Conservation (phyloP, 23 red algal species). For the Gracilaria vermiculophylla region DNA sequence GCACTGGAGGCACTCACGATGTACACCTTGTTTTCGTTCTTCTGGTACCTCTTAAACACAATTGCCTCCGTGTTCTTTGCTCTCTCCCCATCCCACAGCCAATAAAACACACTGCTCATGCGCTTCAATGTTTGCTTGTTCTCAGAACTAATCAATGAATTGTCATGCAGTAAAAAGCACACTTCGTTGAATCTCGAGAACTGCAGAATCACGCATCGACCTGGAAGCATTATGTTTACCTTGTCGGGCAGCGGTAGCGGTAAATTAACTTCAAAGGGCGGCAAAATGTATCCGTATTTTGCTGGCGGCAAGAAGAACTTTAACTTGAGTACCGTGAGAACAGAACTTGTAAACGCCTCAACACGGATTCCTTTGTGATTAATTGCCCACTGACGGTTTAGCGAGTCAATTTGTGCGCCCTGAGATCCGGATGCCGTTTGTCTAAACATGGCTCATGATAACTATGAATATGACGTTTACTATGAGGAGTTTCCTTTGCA, state of each 20-base stretch:
- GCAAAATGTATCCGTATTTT: background rate
- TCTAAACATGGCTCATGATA: background rate
- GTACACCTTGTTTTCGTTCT: conserved; percentile 16
- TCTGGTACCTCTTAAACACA: background rate
- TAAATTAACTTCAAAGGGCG: background rate
- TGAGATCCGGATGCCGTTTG: background rate
- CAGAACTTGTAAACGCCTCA: background rate
- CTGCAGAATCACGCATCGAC: background rate
- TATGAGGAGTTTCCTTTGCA: too few relatives aligned
- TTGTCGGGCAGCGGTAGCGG: conserved; percentile 2
- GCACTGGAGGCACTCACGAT: background rate
- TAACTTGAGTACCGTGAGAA: background rate
- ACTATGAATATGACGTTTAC: background rate
- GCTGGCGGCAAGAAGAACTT: background rate
- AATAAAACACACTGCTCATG: background rate
- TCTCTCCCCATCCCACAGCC: background rate
- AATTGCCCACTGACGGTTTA: background rate
- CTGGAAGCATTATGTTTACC: conserved; percentile 19
- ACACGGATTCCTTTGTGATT: background rate
- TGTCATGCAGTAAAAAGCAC: background rate
- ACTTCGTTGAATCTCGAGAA: conserved; percentile 21
- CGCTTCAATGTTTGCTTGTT: background rate
- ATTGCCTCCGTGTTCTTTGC: background rate
- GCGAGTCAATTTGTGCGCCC: background rate
- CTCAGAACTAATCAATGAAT: background rate